Percentiles rank a stretch among this genome's conserved stretches.
These are phyloP conservation scores for Eucalyptus viminalis DNA, from an alignment of 345 rosid species.

Conservation along the genomic window DNA sequence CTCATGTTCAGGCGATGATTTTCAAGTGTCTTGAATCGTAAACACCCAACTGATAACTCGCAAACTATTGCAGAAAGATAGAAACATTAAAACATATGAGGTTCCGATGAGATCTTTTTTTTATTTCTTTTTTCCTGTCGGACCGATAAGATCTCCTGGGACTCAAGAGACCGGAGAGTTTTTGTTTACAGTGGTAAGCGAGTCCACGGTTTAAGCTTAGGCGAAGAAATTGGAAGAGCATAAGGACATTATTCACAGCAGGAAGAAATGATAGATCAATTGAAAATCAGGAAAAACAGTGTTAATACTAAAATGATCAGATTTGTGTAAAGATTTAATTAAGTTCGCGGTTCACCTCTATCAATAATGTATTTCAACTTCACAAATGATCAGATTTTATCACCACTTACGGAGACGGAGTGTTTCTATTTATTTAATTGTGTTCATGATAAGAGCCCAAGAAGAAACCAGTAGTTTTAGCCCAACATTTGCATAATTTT, in stretches of 20 bases:
- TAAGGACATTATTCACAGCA: too few relatives aligned
- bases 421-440: not conserved
- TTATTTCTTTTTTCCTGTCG: rapidly evolving
- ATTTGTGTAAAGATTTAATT: too few relatives aligned
- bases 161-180: too few relatives aligned
- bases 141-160: too few relatives aligned
- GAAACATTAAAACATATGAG: not conserved
- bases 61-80: not conserved
- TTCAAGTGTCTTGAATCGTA: not conserved
- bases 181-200: too few relatives aligned
- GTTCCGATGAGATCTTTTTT: too few relatives aligned
- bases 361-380: not conserved
- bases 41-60: not conserved
- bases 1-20: not conserved
- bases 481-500: too few relatives aligned
- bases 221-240: too few relatives aligned
- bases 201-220: too few relatives aligned
- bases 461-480: too few relatives aligned
- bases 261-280: too few relatives aligned
- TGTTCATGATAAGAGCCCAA: not conserved
- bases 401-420: not conserved
- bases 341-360: not conserved
- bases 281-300: rapidly evolving
- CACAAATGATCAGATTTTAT: not conserved
- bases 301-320: rapidly evolving